phyloP scores from a whole-genome alignment of 495 filamentous ascomycete genomes.

The Sabuloglossum arenarium region DNA sequence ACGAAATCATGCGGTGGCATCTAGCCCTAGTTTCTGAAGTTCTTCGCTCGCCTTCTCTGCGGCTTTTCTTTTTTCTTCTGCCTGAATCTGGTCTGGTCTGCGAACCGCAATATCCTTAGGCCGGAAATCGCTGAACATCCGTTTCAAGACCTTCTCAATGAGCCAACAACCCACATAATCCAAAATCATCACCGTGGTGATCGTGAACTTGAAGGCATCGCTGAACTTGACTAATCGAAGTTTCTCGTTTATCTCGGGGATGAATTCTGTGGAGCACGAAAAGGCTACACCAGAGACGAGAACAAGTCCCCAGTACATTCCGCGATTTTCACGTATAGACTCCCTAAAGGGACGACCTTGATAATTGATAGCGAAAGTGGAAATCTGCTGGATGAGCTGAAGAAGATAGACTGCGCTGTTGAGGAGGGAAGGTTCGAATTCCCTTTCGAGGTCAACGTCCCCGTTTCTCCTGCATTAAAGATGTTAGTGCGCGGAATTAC shows the following conservation, averaged over 20 bases:
- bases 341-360: constrained; percentile 96
- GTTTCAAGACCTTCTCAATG: constrained; percentile 76
- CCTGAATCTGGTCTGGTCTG: constrained; percentile 67
- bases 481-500: not conserved
- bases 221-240: constrained; percentile 87
- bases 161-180: constrained; percentile 81
- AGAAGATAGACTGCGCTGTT: constrained; percentile 96
- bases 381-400: constrained; percentile 97
- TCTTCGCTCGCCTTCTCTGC: constrained; percentile 29
- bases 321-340: constrained; percentile 79
- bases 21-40: constrained; percentile 8
- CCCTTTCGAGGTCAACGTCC: constrained; percentile 77
- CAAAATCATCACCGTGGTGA: constrained; percentile 69
- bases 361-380: constrained; percentile 98
- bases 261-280: constrained; percentile 86
- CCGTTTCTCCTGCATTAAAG: constrained; percentile 34
- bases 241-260: constrained; percentile 88
- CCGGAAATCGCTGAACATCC: constrained; percentile 70
- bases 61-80: constrained; percentile 43
- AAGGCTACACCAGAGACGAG: constrained; percentile 80
- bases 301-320: constrained; percentile 94
- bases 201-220: constrained; percentile 67
- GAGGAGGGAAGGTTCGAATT: constrained; percentile 83
- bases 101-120: constrained; percentile 87
- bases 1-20: not conserved